These are phyloP conservation scores for Trichoderma semiorbis DNA, from an alignment of 2,329 filamentous ascomycete species.

Conservation along the genomic window DNA sequence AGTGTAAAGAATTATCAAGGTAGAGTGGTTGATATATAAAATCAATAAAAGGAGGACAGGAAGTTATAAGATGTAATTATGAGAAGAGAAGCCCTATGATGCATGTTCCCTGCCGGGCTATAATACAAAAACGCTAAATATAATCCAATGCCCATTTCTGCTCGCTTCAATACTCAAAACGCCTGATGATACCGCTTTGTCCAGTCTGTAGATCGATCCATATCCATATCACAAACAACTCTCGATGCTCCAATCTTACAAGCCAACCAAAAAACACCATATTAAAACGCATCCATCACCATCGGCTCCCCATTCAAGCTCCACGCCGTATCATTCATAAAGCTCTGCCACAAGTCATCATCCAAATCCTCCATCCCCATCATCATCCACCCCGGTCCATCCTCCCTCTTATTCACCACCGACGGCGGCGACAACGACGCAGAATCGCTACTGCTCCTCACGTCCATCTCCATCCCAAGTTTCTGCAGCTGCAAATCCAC, in stretches of 20 bases:
- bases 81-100: neutral
- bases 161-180: neutral
- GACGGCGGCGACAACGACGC: neutral
- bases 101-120: neutral
- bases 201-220: neutral
- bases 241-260: neutral
- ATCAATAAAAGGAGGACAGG: neutral
- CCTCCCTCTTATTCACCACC: constrained; percentile 17
- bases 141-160: neutral
- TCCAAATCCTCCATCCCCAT: constrained; percentile 26
- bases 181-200: neutral
- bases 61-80: neutral
- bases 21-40: neutral
- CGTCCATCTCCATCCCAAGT: constrained; percentile 23
- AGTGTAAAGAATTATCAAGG: neutral
- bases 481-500: constrained; percentile 28
- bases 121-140: neutral
- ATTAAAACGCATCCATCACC: constrained; percentile 22
- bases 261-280: neutral
- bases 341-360: constrained; percentile 28
- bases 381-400: constrained; percentile 22
- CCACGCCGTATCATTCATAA: constrained; percentile 27
- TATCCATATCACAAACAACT: neutral
- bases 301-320: constrained; percentile 28
- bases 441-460: neutral